Evolutionary conservation across 2,329 filamentous ascomycete species (phyloP), one percentile per base, ranked within the genome.

Genomic region (Fusarium bactridioides): DNA sequence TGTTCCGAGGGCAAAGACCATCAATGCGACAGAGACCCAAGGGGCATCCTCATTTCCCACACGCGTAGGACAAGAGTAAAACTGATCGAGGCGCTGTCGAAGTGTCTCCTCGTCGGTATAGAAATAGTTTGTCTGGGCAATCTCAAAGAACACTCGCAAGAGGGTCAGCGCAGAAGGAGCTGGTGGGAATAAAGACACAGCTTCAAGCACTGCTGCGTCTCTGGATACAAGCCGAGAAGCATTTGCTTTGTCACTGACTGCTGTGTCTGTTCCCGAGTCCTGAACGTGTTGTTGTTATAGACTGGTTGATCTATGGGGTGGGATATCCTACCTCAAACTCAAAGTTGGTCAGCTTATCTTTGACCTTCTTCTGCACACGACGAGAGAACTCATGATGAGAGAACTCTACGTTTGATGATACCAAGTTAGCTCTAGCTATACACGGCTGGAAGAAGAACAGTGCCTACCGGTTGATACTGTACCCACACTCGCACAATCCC

Each of bases 121-220:
- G 29, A 74, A 76, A 45, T 76, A 76, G 27, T 77, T 74, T 23
- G 74, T 76, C 40, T 77, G 71, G 1, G 59, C 71, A 10, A 77
- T 60, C 31, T 77, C 65, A 45, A 76, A 74, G 57, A 76, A 76
- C 16, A 76, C 64, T 33, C 72, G 57, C n/a, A 76, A 40, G 1
- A 76, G 67, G 8, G 68, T 23, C 10, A 66, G 43, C 2, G 73
- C 71, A 13, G 65, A 64, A 19, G 72, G 57, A 2, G 61, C 58
- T 11, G 64, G 62, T 2, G 74, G 74, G 9, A 74, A 76, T 10
- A 74, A 43, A 1, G 74, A 74, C 7, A 58, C 55, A 3, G 69
- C 64, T 21, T 74, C 66, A 4, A 73, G 54, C 7, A 76, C 67
- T 6, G 67, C 27, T 15, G 48, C 51, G 8, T 72, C 63, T 47